Base-by-base conservation (phyloP, 257 asterid genomes). In the Capsicum baccatum region DNA sequence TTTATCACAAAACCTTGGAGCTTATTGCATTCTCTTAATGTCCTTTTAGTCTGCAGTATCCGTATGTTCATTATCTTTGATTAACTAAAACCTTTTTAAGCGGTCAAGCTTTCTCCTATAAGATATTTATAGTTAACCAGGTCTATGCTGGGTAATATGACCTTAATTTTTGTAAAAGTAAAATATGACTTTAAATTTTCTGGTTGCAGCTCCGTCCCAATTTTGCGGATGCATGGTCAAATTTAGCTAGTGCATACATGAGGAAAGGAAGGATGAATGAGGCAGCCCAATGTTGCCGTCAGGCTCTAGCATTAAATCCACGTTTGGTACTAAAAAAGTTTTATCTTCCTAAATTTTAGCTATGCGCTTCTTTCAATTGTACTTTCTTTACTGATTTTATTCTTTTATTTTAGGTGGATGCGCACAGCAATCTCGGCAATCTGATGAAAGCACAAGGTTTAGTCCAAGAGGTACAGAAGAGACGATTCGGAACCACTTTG, bases 241-340 rank as follows among this genome's bases (percentile, higher is more conserved):
- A 97, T 89, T 87, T 97, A 90, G 98, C 99, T 73, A 94, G 99
- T 88, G 99, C 98, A 83, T 97, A 97, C 88, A 97, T 93, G 98
- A 91, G 97, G 85, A 95, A 93, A 88, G 98, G 98, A 89, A 93
- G 99, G 91, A 91, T 92, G 79, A 90, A 79, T 83, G 99, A 97
- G 90, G 99, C 99, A 79, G 97, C 94, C n/a, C 96, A 97, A 87
- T 95, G 99, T 89, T 97, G 98, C 88, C 99, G 99, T 69, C 99
- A 97, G 89, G 98, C 99, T 87, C 97, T 97, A 87, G 95, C 98
- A 69, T 73, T 97, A 86, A 95, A 95, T 87, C 97, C 97, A 44
- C 97, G 85, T 60, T 86, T 95, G 97, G 99, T 97, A 95, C 47
- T 47, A 60, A 52, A 7, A 48, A 52, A 42, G 37, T 6, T 68